Percentiles rank a stretch among this genome's conserved stretches.
Evolutionary conservation across 208 protist genomes (phyloP).

Genomic region (Leishmania tarentolae): DNA sequence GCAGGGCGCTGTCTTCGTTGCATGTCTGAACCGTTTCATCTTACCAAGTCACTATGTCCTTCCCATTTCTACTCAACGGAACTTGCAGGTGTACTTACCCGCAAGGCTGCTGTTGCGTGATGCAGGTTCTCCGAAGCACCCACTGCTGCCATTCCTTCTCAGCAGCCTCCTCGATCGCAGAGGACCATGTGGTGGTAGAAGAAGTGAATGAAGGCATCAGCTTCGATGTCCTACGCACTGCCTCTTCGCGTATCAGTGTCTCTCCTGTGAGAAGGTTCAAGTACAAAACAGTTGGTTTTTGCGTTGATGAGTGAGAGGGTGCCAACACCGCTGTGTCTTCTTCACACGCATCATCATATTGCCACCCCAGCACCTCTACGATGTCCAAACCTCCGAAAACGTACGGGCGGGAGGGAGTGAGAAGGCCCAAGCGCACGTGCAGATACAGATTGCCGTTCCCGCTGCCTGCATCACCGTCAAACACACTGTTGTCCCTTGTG

Average conservation of each 20-base stretch:
- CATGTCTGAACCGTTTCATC: background rate
- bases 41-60: background rate
- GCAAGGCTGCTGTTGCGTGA: slow-evolving; percentile 20
- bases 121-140: slow-evolving; percentile 16
- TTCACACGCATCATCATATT: slow-evolving; percentile 8
- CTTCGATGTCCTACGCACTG: slow-evolving; percentile 13
- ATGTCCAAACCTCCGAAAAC: slow-evolving; percentile 74
- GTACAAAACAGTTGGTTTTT: slow-evolving; percentile 23
- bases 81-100: background rate
- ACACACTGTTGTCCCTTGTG: background rate
- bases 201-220: slow-evolving; percentile 14
- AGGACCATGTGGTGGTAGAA: slow-evolving; percentile 18
- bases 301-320: background rate
- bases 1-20: background rate
- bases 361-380: slow-evolving; percentile 49
- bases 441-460: slow-evolving; percentile 52
- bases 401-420: slow-evolving; percentile 71
- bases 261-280: slow-evolving; percentile 37
- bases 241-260: slow-evolving; percentile 31
- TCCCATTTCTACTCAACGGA: background rate
- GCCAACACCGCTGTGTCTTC: slow-evolving; percentile 5
- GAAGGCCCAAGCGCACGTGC: slow-evolving; percentile 65
- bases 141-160: slow-evolving; percentile 41
- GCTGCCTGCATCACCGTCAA: slow-evolving; percentile 10
- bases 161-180: slow-evolving; percentile 29